These are phyloP conservation scores for Fusarium longipes DNA, from an alignment of 2,329 filamentous ascomycete genomes.

Conservation along the genomic window DNA sequence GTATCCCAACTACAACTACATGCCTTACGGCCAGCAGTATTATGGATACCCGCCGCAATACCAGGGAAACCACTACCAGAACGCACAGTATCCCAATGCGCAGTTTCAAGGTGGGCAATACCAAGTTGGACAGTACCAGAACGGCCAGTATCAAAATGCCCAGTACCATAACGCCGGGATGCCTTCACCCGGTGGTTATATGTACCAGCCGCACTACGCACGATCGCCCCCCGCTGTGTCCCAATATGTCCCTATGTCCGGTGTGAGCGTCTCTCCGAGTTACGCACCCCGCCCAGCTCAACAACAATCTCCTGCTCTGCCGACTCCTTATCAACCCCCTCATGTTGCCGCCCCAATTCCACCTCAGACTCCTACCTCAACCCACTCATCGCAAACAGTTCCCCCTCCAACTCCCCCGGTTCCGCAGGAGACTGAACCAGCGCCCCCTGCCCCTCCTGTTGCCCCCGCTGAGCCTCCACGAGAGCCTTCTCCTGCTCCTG, in stretches of 20 bases:
- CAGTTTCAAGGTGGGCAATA: slow-evolving; percentile 42
- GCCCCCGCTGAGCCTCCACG: slow-evolving; percentile 40
- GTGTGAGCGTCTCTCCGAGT: slow-evolving; percentile 57
- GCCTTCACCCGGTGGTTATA: slow-evolving; percentile 58
- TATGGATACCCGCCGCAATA: slow-evolving; percentile 71
- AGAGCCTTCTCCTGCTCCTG: slow-evolving; percentile 43
- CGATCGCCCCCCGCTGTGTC: slow-evolving; percentile 65
- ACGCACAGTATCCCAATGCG: slow-evolving; percentile 39
- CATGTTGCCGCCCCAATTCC: slow-evolving; percentile 56
- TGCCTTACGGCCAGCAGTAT: slow-evolving; percentile 60
- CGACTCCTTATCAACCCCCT: slow-evolving; percentile 68
- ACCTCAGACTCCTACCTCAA: slow-evolving; percentile 65
- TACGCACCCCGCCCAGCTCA: slow-evolving; percentile 59
- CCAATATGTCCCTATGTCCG: slow-evolving; percentile 66
- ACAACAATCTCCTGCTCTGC: slow-evolving; percentile 64
- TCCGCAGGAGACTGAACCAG: slow-evolving; percentile 53
- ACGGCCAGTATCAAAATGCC: slow-evolving; percentile 45
- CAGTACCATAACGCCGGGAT: slow-evolving; percentile 51
- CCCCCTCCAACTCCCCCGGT: slow-evolving; percentile 61
- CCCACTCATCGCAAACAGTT: slow-evolving; percentile 58
- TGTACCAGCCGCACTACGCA: slow-evolving; percentile 59
- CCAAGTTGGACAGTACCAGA: slow-evolving; percentile 56
- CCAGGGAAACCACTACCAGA: slow-evolving; percentile 46
- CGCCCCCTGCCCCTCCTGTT: slow-evolving; percentile 39
- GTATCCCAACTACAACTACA: slow-evolving; percentile 64